These are phyloP conservation scores for Porogramme epimiltina DNA, from an alignment of 1,284 basidiomycete genomes.

Conservation along the genomic window DNA sequence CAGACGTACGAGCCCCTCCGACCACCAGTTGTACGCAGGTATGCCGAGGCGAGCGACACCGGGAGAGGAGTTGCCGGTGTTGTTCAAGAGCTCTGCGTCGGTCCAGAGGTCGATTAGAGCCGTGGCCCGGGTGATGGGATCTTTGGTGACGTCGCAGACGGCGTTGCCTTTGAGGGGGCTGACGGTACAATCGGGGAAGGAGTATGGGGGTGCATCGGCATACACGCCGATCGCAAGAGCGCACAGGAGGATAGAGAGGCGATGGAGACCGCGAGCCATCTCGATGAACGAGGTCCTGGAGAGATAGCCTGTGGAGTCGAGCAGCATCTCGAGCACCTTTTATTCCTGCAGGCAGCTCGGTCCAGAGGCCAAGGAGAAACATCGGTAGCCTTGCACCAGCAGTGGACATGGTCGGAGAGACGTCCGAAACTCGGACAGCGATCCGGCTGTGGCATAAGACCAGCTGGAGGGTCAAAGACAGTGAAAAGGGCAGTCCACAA, in stretches of 20 bases:
- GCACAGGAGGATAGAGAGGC: constrained; percentile 8
- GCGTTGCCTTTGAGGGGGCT: constrained; percentile 46
- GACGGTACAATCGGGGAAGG: constrained; percentile 49
- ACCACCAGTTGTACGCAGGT: constrained; percentile 57
- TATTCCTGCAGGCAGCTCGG: not conserved
- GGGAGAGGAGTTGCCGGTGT: constrained; percentile 48
- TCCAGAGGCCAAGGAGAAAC: constrained; percentile 5
- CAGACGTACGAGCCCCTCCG: constrained; percentile 46
- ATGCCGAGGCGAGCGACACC: constrained; percentile 54
- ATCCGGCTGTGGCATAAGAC: not conserved
- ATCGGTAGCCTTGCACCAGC: constrained; percentile 1
- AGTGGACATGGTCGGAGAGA: not conserved
- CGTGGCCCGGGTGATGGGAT: constrained; percentile 46
- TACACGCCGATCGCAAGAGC: constrained; percentile 6
- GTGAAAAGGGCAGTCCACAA: not conserved
- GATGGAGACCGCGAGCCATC: constrained; percentile 17
- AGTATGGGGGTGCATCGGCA: constrained; percentile 4
- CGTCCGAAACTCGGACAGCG: not conserved
- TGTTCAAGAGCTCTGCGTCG: constrained; percentile 49
- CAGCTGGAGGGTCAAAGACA: constrained; percentile 15
- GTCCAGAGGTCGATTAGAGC: constrained; percentile 51
- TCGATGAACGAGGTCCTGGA: constrained; percentile 4
- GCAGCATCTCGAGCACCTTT: not conserved
- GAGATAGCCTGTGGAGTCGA: not conserved
- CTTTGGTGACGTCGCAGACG: constrained; percentile 50